These are phyloP conservation scores for Vitis hybrid DNA, from an alignment of 177 flowering plant species.

Conservation along the genomic window DNA sequence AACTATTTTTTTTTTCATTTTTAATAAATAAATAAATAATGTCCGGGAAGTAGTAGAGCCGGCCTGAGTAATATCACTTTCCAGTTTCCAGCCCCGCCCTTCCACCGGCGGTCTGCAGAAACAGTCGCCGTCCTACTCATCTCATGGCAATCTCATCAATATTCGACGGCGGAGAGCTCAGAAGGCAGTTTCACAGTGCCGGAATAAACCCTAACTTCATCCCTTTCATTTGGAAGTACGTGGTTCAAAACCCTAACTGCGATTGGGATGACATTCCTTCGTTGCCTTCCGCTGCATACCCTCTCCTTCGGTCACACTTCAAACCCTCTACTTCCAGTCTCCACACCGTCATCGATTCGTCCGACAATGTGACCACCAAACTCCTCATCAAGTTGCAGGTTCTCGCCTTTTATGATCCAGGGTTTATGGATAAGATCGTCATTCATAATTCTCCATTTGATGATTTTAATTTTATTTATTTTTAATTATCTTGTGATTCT, in stretches of 20 bases:
- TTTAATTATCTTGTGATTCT: not conserved
- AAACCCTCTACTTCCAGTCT: conserved; percentile 57
- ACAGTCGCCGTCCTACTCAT: too few relatives aligned
- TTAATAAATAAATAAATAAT: too few relatives aligned
- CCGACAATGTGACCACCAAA: conserved; percentile 81
- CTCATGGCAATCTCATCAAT: conserved; percentile 40
- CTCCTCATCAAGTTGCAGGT: conserved; percentile 89
- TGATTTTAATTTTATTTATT: not conserved
- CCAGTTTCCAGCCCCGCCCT: too few relatives aligned
- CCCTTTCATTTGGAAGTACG: conserved; percentile 81
- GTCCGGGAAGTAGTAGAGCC: too few relatives aligned
- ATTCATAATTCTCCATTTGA: not conserved
- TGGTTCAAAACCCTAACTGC: conserved; percentile 59
- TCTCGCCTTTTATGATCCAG: not conserved
- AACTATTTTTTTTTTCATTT: too few relatives aligned
- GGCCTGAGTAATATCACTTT: too few relatives aligned
- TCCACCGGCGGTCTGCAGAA: too few relatives aligned
- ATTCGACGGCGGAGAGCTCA: conserved; percentile 62
- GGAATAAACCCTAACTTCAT: conserved; percentile 63
- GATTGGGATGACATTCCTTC: conserved; percentile 68
- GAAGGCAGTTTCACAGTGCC: conserved; percentile 53
- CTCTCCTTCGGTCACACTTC: conserved; percentile 53
- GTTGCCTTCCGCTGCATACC: conserved; percentile 67
- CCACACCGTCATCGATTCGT: conserved; percentile 57
- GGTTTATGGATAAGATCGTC: not conserved